Base-by-base conservation (phyloP, 139 green algal genomes). In the Volvox reticuliferus region DNA sequence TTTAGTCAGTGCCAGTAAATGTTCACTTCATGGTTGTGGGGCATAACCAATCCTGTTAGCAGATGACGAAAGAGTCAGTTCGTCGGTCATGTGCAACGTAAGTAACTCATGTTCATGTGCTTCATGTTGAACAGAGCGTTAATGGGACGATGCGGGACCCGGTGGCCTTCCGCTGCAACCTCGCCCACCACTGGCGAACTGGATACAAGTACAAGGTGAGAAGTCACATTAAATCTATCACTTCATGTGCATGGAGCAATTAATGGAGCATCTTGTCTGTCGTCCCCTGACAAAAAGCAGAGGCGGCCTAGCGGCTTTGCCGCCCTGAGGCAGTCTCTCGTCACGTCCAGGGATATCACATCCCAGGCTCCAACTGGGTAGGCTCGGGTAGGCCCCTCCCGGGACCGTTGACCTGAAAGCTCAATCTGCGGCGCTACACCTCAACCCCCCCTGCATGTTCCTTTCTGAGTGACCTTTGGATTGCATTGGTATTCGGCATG, bases 61-160 rank as follows among this genome's bases (percentile, higher is more conserved):
- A n/a, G n/a, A n/a, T n/a, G n/a, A n/a, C n/a, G n/a, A n/a, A n/a
- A n/a, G n/a, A n/a, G n/a, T n/a, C n/a, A n/a, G n/a, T n/a, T n/a
- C n/a, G n/a, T n/a, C n/a, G n/a, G n/a, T n/a, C n/a, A n/a, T n/a
- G n/a, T n/a, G n/a, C n/a, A n/a, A n/a, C n/a, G n/a, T n/a, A n/a
- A n/a, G n/a, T n/a, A n/a, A n/a, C n/a, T n/a, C n/a, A n/a, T n/a
- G n/a, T n/a, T n/a, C n/a, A n/a, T n/a, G n/a, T n/a, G n/a, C n/a
- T n/a, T n/a, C n/a, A n/a, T n/a, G n/a, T n/a, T n/a, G n/a, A n/a
- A n/a, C 91, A 97, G 94, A 91, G 88, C n/a, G 68, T 86, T 61
- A 99, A 99, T 92, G 96, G 97, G 71, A 95, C 96, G 24, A 91
- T 99, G 94, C 94, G 98, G 0, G 98, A 99, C 93, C 98, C 98